These are phyloP conservation scores for Fusarium nurragi DNA, from an alignment of 2,329 filamentous ascomycete genomes.

Conservation along the genomic window DNA sequence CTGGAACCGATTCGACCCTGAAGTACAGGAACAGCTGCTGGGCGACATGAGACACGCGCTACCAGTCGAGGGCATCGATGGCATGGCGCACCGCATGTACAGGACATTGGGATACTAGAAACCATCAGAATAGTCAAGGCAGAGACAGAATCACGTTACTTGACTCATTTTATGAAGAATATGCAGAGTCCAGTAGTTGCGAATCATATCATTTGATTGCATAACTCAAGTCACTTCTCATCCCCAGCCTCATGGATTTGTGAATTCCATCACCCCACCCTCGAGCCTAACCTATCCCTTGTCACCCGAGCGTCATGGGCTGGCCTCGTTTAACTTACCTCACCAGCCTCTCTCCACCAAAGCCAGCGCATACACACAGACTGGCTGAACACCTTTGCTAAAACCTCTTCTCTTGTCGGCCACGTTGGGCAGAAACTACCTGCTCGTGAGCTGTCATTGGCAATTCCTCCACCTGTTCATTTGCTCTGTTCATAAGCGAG, in stretches of 20 bases:
- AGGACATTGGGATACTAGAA: conserved; percentile 27
- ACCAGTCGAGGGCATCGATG: conserved; percentile 15
- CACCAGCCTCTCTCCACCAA: conserved; percentile 39
- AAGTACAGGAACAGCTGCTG: conserved; percentile 32
- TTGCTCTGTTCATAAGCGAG: not conserved
- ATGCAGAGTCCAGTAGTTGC: conserved; percentile 16
- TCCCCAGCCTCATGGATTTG: conserved; percentile 41
- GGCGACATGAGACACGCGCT: conserved; percentile 28
- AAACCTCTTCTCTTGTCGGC: conserved; percentile 16
- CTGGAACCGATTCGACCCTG: conserved; percentile 38
- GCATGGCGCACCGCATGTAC: conserved; percentile 37
- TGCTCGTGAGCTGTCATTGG: not conserved
- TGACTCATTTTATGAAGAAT: conserved; percentile 12
- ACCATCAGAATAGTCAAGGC: not conserved
- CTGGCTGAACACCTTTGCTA: conserved; percentile 4
- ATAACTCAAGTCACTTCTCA: conserved; percentile 14
- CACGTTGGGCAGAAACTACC: conserved; percentile 10
- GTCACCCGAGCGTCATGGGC: conserved; percentile 39
- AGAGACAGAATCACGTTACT: conserved; percentile 1
- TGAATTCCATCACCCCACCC: conserved; percentile 34
- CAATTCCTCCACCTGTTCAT: not conserved
- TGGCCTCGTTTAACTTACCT: conserved; percentile 34
- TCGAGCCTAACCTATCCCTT: conserved; percentile 21
- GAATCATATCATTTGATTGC: conserved; percentile 25
- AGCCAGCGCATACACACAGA: conserved; percentile 32